Base-by-base conservation (phyloP, 2,329 filamentous ascomycete genomes). In the Cladosporium sp. region DNA sequence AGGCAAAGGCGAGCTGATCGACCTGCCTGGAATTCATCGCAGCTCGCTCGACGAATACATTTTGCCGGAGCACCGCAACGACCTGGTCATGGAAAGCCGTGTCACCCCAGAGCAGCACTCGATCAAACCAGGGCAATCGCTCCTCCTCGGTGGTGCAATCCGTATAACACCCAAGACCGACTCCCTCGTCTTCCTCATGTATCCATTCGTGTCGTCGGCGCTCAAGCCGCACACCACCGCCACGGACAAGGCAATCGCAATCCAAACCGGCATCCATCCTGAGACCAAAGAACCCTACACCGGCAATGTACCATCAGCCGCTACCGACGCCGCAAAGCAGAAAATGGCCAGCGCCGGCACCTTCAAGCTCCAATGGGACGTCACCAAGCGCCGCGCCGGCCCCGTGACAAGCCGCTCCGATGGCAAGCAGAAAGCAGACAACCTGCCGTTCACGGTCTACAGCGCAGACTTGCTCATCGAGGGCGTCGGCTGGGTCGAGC, bases 401-500 rank as follows among this genome's bases (percentile, higher is more conserved):
- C 89, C 91, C 0, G 78, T 93, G 49, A 91, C 90, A 3, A 86
- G 83, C 66, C 67, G 55, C 26, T 82, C 85, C 59, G 90, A 86
- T 1, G 84, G 84, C 53, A 88, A 84, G 46, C 81, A 89, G 55
- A 87, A 86, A 65, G 84, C 90, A 0, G 88, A 91, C 1, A 80
- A 83, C 18, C 81, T 98, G 5, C 92, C 93, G 0, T 99, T 93
- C 78, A 85, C 86, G 16, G 88, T 98, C 2, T 84, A 95, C 67
- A 88, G 90, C 10, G 85, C 89, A 0, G 96, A 99, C 74, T 88
- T 99, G 28, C 81, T 99, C 16, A 88, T 99, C 59, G 94, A 98
- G 76, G 93, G 95, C 1, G 89, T 93, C 29, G 95, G 95, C 8
- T 99, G 96, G 91, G 85, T 99, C 2, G 95, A 99, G 78, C 78